Conservation (phyloP, 2,329 filamentous ascomycete genomes). For the Lachnellula suecica region DNA sequence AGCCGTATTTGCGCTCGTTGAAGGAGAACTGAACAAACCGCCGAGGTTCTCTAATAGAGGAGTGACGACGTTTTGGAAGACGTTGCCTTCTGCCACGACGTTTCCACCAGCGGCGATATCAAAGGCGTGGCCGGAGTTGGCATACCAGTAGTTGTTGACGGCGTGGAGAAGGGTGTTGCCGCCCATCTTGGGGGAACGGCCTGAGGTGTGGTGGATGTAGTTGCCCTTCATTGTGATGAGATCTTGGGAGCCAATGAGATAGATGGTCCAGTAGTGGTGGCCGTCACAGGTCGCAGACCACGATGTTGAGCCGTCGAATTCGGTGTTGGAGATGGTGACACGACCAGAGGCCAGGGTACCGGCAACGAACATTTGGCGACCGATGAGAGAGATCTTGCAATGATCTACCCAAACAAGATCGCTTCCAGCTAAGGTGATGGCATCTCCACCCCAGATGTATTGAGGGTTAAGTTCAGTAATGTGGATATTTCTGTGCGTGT, state of each 20-base stretch:
- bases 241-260: constrained; percentile 40
- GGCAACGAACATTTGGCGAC: constrained; percentile 43
- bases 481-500: constrained; percentile 42
- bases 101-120: constrained; percentile 35
- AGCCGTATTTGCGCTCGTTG: constrained; percentile 17
- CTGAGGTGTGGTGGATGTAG: constrained; percentile 44
- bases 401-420: constrained; percentile 40
- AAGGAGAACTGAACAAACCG: constrained; percentile 20
- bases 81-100: constrained; percentile 44
- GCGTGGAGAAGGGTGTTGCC: constrained; percentile 39
- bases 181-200: constrained; percentile 43
- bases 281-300: constrained; percentile 44
- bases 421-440: constrained; percentile 49
- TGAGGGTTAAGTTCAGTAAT: constrained; percentile 55
- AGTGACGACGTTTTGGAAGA: constrained; percentile 41
- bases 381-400: constrained; percentile 41
- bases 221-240: constrained; percentile 43
- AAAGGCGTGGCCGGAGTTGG: constrained; percentile 44
- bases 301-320: constrained; percentile 42
- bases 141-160: constrained; percentile 43
- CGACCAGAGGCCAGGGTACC: constrained; percentile 35
- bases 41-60: constrained; percentile 23
- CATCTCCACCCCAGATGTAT: constrained; percentile 61
- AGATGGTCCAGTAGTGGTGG: constrained; percentile 47
- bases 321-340: constrained; percentile 46